Evolutionary conservation across 108 stramenopile species (phyloP), one percentile per base, ranked within the genome.

Genomic region (Schizochytrium sp.): DNA sequence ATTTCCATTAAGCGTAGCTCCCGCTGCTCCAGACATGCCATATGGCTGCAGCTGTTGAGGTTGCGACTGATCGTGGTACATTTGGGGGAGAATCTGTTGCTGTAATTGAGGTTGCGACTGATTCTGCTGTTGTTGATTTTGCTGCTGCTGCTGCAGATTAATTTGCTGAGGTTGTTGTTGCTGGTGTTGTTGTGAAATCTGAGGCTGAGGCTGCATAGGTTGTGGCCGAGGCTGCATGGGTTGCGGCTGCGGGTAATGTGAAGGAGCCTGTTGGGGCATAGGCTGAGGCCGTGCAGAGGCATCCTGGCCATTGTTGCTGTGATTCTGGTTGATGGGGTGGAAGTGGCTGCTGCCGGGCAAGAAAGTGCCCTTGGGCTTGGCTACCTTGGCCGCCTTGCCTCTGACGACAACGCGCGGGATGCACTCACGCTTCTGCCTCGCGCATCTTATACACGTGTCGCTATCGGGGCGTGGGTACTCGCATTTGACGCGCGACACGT

Each of bases 351-450:
- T 60, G 59, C 59, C 1, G 28, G 28, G 28, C 28, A 28, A 28
- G 3, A 38, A 38, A 0, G 64, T 44, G 19, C 40, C 2, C 10
- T 44, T 69, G 3, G 64, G 64, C 64, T 69, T 69, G 64, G 64
- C 64, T 1, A 69, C 64, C 64, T 69, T 69, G 64, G 64, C 64
- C 12, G 64, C 64, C 42, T 40, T 17, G 8, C 76, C 76, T 47
- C 76, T 47, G 12, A 83, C 50, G 3, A 83, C 76, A 0, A 83
- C 50, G 1, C 76, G 76, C 3, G 76, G 76, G 76, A 83, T 83
- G 76, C 76, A 83, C 76, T 49, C 76, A 1, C 76, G 47, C 50
- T 83, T 83, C 76, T 83, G 76, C 15, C 76, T 47, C 76, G 28
- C 45, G 47, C 76, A 83, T 5, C 76, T 10, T 53, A 38, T 53